Evolutionary conservation across 2,329 filamentous ascomycete genomes (phyloP), one percentile per base, ranked within the genome.

Genomic region (Hirsutella minnesotensis): DNA sequence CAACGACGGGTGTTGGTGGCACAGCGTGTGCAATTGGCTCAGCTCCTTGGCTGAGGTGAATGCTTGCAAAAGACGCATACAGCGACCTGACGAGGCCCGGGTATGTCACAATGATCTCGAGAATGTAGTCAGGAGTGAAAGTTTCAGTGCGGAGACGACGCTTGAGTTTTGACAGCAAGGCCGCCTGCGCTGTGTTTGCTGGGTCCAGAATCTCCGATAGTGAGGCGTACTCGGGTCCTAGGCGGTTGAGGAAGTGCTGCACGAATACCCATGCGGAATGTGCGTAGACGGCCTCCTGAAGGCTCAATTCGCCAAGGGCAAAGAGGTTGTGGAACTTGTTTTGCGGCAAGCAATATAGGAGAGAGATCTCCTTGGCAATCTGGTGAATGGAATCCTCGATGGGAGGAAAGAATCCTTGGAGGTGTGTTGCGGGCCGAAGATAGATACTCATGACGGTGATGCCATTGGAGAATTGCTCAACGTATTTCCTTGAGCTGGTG

Each of bases 241-340:
- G 75, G 49, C 92, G 83, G 70, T 98, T 98, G 53, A 98, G 73
- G 75, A 98, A 98, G 66, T 98, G 92, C 58, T 94, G 88, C 31
- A 95, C 84, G 57, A 95, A 98, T 27, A 96, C 88, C 86, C 90
- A 95, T 7, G 94, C 86, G 60, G 86, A 95, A 68, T 98, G 92
- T 22, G 88, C 89, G 60, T 98, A 98, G 56, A 95, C 88, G 12
- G 90, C 89, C 68, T 98, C 92, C 63, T 98, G 92, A 41, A 98
- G 72, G 58, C 89, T 95, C 50, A 98, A 72, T 53, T 83, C 77
- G 40, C 89, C 89, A 15, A 77, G 80, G 40, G 86, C 85, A 63
- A 98, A 98, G 53, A 95, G 78, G 45, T 74, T 70, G 65, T 95
- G 90, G 62, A 98, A 87, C 65, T 89, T 92, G 73, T 95, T 98